Percentiles rank a stretch among this genome's conserved stretches.
phyloP scores from a whole-genome alignment of 352 stramenopile species.

The Globisporangium orthogonon region DNA sequence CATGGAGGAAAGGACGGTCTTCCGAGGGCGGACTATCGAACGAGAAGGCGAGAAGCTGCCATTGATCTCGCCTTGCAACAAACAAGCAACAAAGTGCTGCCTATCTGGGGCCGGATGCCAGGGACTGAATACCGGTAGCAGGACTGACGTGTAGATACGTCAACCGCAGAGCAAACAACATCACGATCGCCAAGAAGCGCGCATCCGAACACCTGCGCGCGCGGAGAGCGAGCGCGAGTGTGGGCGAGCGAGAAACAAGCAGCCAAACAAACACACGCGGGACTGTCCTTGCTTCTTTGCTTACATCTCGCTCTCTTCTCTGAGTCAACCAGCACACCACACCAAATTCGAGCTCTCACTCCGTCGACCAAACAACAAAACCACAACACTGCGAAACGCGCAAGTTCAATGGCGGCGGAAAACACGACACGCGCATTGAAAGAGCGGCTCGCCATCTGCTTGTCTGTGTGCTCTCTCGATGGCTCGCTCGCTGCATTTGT shows the following conservation, averaged over 20 bases:
- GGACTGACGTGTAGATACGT: too few species aligned
- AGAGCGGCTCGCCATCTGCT: too few species aligned
- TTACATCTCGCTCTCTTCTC: too few species aligned
- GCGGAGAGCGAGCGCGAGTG: not conserved
- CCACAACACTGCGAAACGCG: too few species aligned
- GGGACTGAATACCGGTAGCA: too few species aligned
- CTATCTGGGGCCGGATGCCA: not conserved
- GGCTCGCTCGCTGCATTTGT: too few species aligned
- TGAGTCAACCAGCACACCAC: too few species aligned
- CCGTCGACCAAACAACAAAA: too few species aligned
- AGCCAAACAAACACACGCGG: not conserved
- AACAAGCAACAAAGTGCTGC: not conserved
- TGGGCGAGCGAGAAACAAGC: not conserved
- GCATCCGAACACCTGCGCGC: not conserved
- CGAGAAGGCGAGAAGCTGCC: too few species aligned
- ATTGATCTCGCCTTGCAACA: not conserved
- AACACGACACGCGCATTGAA: too few species aligned
- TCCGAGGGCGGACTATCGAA: not conserved
- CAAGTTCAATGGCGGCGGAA: too few species aligned
- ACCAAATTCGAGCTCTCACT: too few species aligned
- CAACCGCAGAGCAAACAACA: not conserved
- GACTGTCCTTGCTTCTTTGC: not conserved
- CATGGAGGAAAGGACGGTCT: not conserved
- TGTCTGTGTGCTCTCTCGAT: not conserved
- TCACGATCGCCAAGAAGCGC: not conserved